Base-by-base conservation (phyloP, 176 grass and related monocot species). In the Aegilops tauschii region DNA sequence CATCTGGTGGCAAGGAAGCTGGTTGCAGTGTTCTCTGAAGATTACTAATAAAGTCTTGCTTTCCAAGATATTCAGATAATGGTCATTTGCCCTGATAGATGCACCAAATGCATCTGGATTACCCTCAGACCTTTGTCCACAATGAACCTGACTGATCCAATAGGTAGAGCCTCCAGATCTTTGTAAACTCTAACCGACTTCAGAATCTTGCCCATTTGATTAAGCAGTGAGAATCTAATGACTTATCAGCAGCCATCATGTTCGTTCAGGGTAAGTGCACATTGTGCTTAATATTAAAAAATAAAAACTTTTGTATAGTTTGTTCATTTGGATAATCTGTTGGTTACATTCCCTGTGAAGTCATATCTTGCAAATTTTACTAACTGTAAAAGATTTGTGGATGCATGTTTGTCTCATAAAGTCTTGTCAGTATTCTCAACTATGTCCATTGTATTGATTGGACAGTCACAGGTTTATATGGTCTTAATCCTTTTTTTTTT, bases 21-120 rank as follows among this genome's bases (percentile, higher is more conserved):
- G 91, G 86, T 74, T 82, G 35, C 50, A 95, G 84, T 82, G 79
- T 82, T 36, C 80, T 93, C 70, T 95, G 54, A 88, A 42, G 47
- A 80, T 82, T 32, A 27, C 21, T 1, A 81, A 87, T 87, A 50
- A 61, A 34, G 28, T 12, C 70, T 59, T 61, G 47, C 39, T 50
- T 50, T 77, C 6, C 5, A 64, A 47, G 73, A 69, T 62, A 40
- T 85, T 70, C 37, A 77, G 8, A 66, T 40, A 29, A 76, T 17
- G 29, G 61, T 29, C 4, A n/a, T 62, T 37, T 76, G 11, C 28
- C 37, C 29, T 69, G 56, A 40, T 69, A 59, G 37, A 52, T 69
- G 21, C 21, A 74, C n/a, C 50, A 49, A 4, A 79, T 80, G 80
- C 75, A 8, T 29, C 12, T 88, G 67, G 20, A 73, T 61, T 36